Percentiles rank a stretch among this genome's conserved stretches.
Evolutionary conservation across 2,329 filamentous ascomycete genomes (phyloP).

Genomic region (Colletotrichum shisoi): DNA sequence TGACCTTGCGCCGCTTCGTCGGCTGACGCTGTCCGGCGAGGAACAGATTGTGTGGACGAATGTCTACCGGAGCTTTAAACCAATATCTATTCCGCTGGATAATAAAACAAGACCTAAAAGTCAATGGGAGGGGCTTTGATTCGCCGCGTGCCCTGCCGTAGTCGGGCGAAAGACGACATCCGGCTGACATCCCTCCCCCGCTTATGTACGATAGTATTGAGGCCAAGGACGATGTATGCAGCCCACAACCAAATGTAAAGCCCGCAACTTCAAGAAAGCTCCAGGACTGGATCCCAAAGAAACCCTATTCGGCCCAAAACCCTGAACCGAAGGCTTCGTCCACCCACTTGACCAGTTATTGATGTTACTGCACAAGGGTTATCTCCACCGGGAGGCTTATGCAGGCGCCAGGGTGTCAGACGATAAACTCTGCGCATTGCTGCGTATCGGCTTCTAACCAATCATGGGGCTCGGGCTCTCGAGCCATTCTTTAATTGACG

Average conservation of each 20-base stretch:
- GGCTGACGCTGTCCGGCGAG: not conserved
- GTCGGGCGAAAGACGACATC: not conserved
- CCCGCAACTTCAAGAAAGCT: not conserved
- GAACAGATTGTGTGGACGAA: not conserved
- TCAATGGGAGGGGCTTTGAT: not conserved
- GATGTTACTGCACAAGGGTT: not conserved
- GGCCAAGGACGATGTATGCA: not conserved
- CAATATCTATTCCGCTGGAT: not conserved
- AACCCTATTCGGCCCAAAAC: not conserved
- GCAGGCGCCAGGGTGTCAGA: not conserved
- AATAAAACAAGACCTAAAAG: not conserved
- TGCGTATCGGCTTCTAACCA: not conserved
- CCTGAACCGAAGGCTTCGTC: not conserved
- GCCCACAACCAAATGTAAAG: not conserved
- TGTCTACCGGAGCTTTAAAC: not conserved
- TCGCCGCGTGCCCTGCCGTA: not conserved
- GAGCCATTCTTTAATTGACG: slow-evolving; percentile 53
- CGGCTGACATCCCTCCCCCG: not conserved
- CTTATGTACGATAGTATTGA: no score
- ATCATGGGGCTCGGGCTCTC: not conserved
- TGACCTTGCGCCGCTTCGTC: not conserved
- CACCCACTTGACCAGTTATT: not conserved
- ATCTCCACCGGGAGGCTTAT: not conserved
- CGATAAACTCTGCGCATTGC: not conserved
- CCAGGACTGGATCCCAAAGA: not conserved